Percentiles rank a stretch among this genome's conserved stretches.
Conservation (phyloP, 495 filamentous ascomycete genomes). For the Hyaloscypha variabilis region DNA sequence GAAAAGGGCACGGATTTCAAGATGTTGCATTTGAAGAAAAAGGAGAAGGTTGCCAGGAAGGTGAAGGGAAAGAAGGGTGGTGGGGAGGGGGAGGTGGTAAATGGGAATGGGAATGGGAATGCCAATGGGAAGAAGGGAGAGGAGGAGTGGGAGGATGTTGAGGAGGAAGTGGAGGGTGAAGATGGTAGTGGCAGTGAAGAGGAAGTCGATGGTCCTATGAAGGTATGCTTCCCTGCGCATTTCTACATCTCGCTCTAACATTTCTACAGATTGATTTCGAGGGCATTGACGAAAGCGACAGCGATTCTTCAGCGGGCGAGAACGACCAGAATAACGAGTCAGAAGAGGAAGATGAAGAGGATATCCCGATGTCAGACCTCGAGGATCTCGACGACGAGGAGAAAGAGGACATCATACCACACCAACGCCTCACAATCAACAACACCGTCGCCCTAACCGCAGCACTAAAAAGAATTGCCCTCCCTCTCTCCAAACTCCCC, state of each 20-base stretch:
- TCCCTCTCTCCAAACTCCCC: constrained; percentile 53
- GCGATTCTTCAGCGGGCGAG: constrained; percentile 36
- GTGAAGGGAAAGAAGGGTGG: constrained; percentile 45
- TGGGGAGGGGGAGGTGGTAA: constrained; percentile 47
- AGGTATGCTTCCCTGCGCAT: constrained; percentile 20
- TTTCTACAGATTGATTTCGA: constrained; percentile 37
- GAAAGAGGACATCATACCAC: constrained; percentile 80
- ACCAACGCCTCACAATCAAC: constrained; percentile 96
- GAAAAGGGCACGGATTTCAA: constrained; percentile 70
- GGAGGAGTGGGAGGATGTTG: constrained; percentile 32
- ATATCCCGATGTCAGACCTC: constrained; percentile 84
- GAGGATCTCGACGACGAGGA: constrained; percentile 77
- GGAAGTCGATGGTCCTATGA: constrained; percentile 16
- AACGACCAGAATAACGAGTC: constrained; percentile 33
- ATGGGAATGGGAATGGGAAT: too few species aligned
- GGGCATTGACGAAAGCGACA: constrained; percentile 38
- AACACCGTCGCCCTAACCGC: constrained; percentile 84
- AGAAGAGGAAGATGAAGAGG: constrained; percentile 62
- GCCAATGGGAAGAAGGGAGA: constrained; percentile 42
- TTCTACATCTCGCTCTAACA: constrained; percentile 6
- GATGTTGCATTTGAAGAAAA: constrained; percentile 61
- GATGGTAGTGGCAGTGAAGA: constrained; percentile 38
- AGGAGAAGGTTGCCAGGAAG: constrained; percentile 43
- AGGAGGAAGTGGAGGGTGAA: constrained; percentile 33
- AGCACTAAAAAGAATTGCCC: constrained; percentile 76